Percentiles rank a stretch among this genome's conserved stretches.
Evolutionary conservation across 139 green algal genomes (phyloP).

Genomic region (Closterium sp.): DNA sequence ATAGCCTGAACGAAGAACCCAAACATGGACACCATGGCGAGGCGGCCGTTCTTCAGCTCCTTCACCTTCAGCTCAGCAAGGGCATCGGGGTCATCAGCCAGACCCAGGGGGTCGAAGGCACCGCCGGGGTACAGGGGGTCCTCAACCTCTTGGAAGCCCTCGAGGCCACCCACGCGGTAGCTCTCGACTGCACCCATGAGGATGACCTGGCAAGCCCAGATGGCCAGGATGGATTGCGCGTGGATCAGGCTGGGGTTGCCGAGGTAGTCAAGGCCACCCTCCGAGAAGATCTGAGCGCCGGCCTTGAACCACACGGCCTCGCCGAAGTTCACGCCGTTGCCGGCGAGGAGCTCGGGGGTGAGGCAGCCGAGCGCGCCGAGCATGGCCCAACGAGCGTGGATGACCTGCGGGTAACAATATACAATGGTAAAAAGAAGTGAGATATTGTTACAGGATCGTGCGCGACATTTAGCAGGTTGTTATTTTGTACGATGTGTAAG

Average conservation of each 20-base stretch:
- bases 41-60: constrained; percentile 87
- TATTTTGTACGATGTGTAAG: too few species aligned
- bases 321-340: constrained; percentile 31
- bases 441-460: background rate
- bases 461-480: background rate
- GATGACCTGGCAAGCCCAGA: constrained; percentile 53
- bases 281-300: constrained; percentile 75
- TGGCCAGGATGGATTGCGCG: constrained; percentile 66
- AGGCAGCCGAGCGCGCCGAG: constrained; percentile 81
- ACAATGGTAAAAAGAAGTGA: background rate
- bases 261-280: constrained; percentile 74
- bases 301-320: constrained; percentile 81
- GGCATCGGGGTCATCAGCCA: constrained; percentile 90
- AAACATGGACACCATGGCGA: constrained; percentile 79
- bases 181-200: constrained; percentile 73
- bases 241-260: constrained; percentile 68
- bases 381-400: constrained; percentile 87
- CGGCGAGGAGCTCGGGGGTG: constrained; percentile 35
- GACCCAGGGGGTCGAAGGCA: constrained; percentile 75
- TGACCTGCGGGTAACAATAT: constrained; percentile 46
- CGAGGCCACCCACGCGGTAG: constrained; percentile 88
- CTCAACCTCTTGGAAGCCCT: constrained; percentile 63
- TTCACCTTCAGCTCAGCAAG: constrained; percentile 85
- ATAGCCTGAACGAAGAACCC: constrained; percentile 72
- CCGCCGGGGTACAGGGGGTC: constrained; percentile 71